Base-by-base conservation (phyloP, 2,329 filamentous ascomycete species). In the Curvularia verruculosa region DNA sequence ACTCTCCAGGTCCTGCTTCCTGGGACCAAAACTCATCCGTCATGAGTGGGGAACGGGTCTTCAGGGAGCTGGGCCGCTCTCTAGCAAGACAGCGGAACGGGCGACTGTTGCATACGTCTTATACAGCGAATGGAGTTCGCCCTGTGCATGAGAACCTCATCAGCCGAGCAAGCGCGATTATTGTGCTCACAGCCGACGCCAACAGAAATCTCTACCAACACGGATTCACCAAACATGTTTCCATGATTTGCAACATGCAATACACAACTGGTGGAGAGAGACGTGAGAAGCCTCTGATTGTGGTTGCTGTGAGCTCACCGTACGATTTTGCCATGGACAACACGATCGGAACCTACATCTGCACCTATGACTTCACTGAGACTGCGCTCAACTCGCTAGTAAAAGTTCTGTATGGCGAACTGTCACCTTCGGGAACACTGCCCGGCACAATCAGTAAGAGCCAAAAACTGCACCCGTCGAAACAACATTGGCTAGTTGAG, bases 311-410 rank as follows among this genome's bases (percentile, higher is more conserved):
- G 65, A 96, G 92, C 77, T 97, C 93, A 0, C 94, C 94, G 0
- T 98, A 97, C 75, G 94, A 98, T 75, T 98, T 98, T 74, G 92
- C 92, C 43, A 92, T 94, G 85, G 94, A 98, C 70, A 89, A 89
- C 63, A 87, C 87, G 0, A 94, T 98, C 39, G 90, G 91, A 5
- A 96, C 93, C 1, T 97, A 97, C 69, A 84, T 98, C 39, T 97
- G 94, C 80, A 96, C 93, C 0, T 97, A 96, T 75, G 93, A 97
- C 78, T 97, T 96, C 70, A 97, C 94, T 0, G 94, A 97, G 68
- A 94, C 90, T 7, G 92, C 94, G 18, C 86, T 97, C 79, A 88
- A 89, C 59, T 91, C 92, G 1, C 80, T 96, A 4, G 91, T 96
- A 18, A 88, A 91, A 56, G 89, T 91, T 0, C 79, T 97, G 0